Percentiles rank a stretch among this genome's conserved stretches.
Evolutionary conservation across 495 filamentous ascomycete genomes (phyloP).

Genomic region (Penicillium ochrochloron): DNA sequence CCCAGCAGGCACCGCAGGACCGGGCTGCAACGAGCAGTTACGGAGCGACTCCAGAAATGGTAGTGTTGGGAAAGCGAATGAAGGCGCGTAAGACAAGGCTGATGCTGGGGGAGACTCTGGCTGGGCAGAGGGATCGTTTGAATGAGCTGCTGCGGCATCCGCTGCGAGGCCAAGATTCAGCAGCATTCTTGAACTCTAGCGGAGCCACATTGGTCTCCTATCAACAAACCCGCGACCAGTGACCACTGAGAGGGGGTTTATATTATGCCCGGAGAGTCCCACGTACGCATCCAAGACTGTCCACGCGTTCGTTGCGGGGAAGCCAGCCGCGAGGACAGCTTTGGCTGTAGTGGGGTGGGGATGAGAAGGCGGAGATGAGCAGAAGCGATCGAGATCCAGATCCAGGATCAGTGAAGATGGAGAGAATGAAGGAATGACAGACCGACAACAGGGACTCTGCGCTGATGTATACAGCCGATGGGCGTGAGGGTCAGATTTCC

Average conservation of each 20-base stretch:
- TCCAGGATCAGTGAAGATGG: background rate
- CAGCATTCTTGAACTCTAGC: slow-evolving; percentile 44
- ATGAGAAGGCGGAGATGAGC: slow-evolving; percentile 7
- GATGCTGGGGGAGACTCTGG: slow-evolving; percentile 41
- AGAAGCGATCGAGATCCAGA: background rate
- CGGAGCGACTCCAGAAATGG: slow-evolving; percentile 39
- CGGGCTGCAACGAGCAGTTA: slow-evolving; percentile 24
- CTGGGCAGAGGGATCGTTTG: slow-evolving; percentile 53
- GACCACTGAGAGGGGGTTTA: background rate
- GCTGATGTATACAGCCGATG: background rate
- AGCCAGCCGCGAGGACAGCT: slow-evolving; percentile 2
- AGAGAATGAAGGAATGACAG: slow-evolving; percentile 4
- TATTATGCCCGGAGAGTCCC: slow-evolving; percentile 11
- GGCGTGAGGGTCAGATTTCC: background rate
- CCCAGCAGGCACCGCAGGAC: slow-evolving; percentile 17
- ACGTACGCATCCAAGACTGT: slow-evolving; percentile 18
- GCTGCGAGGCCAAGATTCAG: slow-evolving; percentile 57
- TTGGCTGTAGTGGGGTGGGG: slow-evolving; percentile 8
- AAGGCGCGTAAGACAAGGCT: slow-evolving; percentile 41
- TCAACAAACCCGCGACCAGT: slow-evolving; percentile 1
- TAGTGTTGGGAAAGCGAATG: slow-evolving; percentile 47
- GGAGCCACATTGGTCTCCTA: slow-evolving; percentile 29
- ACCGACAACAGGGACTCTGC: background rate
- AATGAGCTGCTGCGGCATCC: slow-evolving; percentile 60
- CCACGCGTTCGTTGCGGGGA: slow-evolving; percentile 29